Evolutionary conservation across 2,329 filamentous ascomycete species (phyloP), one percentile per base, ranked within the genome.

Genomic region (Colletotrichum chrysophilum): DNA sequence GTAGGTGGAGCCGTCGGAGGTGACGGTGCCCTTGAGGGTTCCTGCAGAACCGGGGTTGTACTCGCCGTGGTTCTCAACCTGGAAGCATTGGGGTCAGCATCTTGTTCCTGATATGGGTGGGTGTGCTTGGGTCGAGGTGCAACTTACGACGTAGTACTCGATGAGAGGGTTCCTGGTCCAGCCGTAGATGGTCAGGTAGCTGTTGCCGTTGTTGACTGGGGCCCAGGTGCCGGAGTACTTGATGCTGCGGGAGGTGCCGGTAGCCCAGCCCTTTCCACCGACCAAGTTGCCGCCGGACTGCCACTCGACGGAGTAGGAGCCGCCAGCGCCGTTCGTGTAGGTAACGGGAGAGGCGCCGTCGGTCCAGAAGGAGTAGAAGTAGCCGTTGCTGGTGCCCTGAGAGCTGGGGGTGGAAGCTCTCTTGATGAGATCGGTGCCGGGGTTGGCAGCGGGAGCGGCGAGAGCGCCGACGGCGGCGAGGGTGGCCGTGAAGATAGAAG

Each of bases 261-360:
- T 86, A 70, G 87, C 87, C 89, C 90, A 92, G 48, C 90, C 90
- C 82, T 91, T 92, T 52, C 90, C 90, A 75, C 85, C 89, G 61
- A 91, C 89, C 66, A 91, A 88, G 84, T 91, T 90, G 48, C 88
- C 89, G 48, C 80, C 82, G 66, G 85, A 84, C 58, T 76, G 80
- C 89, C 89, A 91, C 55, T 78, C 79, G 2, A 87, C 83, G 52
- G 79, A 84, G 83, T 90, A 90, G 24, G 82, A 78, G 4, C 88
- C 88, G 7, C 76, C 83, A 9, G 79, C 79, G 7, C 84, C 84
- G 80, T 89, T 89, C 75, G 79, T 86, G 80, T 89, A 89, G 56
- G 78, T 83, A 14, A 86, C 84, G 28, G 79, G 79, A 34, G 82
- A 85, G 52, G 80, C 81, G 13, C 85, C 85, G 55, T 86, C 84